Evolutionary conservation across 495 filamentous ascomycete genomes (phyloP), one percentile per base, ranked within the genome.

Genomic region (Lineolata rhizophorae): DNA sequence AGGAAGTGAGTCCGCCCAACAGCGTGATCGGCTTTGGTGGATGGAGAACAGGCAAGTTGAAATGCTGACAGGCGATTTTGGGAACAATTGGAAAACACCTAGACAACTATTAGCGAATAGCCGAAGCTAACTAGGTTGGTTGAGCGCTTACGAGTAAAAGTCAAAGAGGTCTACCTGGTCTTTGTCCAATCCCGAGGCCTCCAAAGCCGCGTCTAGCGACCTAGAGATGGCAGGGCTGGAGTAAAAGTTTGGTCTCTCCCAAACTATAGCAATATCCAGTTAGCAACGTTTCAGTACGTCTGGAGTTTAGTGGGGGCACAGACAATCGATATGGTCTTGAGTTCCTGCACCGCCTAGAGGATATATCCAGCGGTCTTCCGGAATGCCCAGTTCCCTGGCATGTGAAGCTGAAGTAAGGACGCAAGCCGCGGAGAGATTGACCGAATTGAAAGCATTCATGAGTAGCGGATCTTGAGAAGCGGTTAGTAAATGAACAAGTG

Each of bases 381-480:
- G 55, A 34, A 70, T 56, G 3, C 55, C 53, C n/a, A 70, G 50
- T 22, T 59, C 41, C 20, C 37, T 46, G 0, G 65, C 64, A 39
- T 54, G 51, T 3, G 60, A 50, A 0, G 53, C 53, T 0, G 61
- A 59, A 0, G 63, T 70, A 11, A 70, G 28, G 8, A 70, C 48
- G 38, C 57, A 64, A 18, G 62, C 61, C 5, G 50, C 60, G 9
- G 61, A 53, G 9, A 68, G 47, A 30, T 70, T 70, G 35, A 70
- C 54, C 11, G 52, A 62, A 40, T 70, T 68, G 51, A 68, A 68
- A 18, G 65, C 64, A 43, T 70, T 70, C 65, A 68, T 68, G 21
- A 67, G 42, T 10, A 70, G 51, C 4, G 65, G 62, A 52, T 70
- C 65, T 70, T 32, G 10, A 1, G 16, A 12, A 5, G 5, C 20